These are phyloP conservation scores for Lasiosphaeria hispida DNA, from an alignment of 495 filamentous ascomycete genomes.

Conservation along the genomic window DNA sequence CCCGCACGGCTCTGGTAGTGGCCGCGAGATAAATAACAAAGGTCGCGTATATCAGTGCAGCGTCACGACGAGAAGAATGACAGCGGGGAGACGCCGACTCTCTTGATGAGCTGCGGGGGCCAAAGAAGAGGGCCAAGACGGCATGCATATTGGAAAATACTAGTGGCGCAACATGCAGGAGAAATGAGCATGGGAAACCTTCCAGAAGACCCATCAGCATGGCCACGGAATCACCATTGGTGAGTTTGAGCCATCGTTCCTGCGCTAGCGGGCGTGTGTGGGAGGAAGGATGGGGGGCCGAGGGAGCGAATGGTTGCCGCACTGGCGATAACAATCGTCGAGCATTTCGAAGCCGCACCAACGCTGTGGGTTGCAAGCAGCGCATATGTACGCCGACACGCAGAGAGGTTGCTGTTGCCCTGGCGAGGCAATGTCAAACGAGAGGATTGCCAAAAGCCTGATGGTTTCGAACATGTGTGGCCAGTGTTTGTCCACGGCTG, in stretches of 20 bases:
- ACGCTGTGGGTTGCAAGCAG: no score
- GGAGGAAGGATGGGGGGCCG: not conserved
- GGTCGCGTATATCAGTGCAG: no score
- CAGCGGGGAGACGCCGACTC: no score
- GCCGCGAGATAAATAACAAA: no score
- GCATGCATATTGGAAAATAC: not conserved
- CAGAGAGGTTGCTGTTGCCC: no score
- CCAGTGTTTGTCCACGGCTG: no score
- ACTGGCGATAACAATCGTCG: not conserved
- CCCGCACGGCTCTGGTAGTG: no score
- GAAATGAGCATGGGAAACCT: constrained; percentile 19
- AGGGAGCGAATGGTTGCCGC: not conserved
- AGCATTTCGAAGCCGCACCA: not conserved
- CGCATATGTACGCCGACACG: no score
- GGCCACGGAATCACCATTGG: constrained; percentile 24
- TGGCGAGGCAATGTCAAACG: no score
- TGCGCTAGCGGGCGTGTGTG: constrained; percentile 21
- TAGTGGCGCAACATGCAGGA: constrained; percentile 5
- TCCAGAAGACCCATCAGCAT: constrained; percentile 28
- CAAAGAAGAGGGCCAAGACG: not conserved
- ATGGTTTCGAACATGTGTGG: no score
- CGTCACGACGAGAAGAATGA: no score
- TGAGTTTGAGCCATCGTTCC: constrained; percentile 14
- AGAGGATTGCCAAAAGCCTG: no score
- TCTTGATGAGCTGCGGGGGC: not conserved